Conservation (phyloP, 2,329 filamentous ascomycete genomes). For the Pseudopyrenochaeta lycopersici region DNA sequence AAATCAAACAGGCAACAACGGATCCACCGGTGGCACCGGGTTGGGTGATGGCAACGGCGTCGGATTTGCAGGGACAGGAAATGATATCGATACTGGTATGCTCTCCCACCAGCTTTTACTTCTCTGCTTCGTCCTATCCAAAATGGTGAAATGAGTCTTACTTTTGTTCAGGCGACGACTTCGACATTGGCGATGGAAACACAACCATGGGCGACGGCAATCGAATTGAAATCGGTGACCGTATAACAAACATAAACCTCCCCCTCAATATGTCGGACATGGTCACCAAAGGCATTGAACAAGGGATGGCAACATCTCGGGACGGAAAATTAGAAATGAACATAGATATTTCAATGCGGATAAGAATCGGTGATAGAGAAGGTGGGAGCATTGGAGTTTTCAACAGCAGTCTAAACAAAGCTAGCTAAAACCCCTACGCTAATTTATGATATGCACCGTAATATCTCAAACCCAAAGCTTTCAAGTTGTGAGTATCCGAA, state of each 20-base stretch:
- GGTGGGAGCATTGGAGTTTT: too few species aligned
- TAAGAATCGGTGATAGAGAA: too few species aligned
- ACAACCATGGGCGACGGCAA: constrained; percentile 6
- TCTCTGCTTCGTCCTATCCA: too few species aligned
- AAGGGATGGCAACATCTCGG: too few species aligned
- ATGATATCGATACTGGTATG: constrained; percentile 4
- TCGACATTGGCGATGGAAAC: constrained; percentile 4
- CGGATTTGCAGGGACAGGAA: constrained; percentile 2
- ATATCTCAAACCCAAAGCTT: too few species aligned
- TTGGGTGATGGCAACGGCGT: constrained; percentile 1
- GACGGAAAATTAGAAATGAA: too few species aligned
- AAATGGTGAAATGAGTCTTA: not conserved
- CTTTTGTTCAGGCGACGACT: not conserved
- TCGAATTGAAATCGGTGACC: constrained; percentile 1
- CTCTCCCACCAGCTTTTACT: not conserved
- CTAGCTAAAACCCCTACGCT: too few species aligned
- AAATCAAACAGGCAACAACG: constrained; percentile 3
- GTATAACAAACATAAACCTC: constrained; percentile 4
- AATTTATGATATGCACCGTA: too few species aligned
- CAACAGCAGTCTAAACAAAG: too few species aligned
- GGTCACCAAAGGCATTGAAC: not conserved
- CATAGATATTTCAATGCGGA: too few species aligned
- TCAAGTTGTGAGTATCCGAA: too few species aligned
- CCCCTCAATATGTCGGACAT: constrained; percentile 1
- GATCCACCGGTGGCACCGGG: not conserved